Percentiles rank a stretch among this genome's conserved stretches.
Evolutionary conservation across 192 early-diverging fungal genomes (phyloP).

Genomic region (Mycoemilia scoparia): DNA sequence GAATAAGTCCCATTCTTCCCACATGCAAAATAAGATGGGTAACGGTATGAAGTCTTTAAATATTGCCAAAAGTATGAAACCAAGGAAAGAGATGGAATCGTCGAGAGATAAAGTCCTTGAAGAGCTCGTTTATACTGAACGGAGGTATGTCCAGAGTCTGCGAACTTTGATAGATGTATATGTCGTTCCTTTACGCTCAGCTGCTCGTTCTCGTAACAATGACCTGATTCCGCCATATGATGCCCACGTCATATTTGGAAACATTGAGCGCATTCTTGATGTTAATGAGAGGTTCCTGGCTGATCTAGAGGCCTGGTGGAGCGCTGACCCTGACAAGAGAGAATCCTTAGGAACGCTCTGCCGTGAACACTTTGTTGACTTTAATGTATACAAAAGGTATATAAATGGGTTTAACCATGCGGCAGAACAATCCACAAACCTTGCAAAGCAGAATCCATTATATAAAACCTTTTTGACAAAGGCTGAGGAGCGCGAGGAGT

Average conservation of each 20-base stretch:
- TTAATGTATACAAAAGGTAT: constrained; percentile 43
- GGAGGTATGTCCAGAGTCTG: constrained; percentile 40
- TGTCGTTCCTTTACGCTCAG: constrained; percentile 31
- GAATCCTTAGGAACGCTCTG: constrained; percentile 30
- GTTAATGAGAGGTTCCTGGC: constrained; percentile 35
- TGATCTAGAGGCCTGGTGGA: constrained; percentile 27
- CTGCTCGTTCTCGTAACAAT: constrained; percentile 29
- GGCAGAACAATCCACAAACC: constrained; percentile 28
- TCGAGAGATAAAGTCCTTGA: constrained; percentile 32
- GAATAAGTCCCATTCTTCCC: background rate
- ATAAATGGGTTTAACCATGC: constrained; percentile 42
- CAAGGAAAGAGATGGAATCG: constrained; percentile 21
- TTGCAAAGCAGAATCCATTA: constrained; percentile 30
- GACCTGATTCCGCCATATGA: constrained; percentile 36
- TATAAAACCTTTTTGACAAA: constrained; percentile 30
- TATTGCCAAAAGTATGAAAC: constrained; percentile 12
- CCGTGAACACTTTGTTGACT: constrained; percentile 34
- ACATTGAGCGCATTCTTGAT: constrained; percentile 34
- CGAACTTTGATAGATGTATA: constrained; percentile 33
- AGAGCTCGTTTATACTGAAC: constrained; percentile 40
- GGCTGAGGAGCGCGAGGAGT: constrained; percentile 36
- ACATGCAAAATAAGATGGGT: constrained; percentile 3
- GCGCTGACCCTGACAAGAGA: constrained; percentile 23
- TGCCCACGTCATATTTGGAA: constrained; percentile 39
- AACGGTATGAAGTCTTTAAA: constrained; percentile 1